Base-by-base conservation (phyloP, 768 basidiomycete species). In the Jaapia argillacea region DNA sequence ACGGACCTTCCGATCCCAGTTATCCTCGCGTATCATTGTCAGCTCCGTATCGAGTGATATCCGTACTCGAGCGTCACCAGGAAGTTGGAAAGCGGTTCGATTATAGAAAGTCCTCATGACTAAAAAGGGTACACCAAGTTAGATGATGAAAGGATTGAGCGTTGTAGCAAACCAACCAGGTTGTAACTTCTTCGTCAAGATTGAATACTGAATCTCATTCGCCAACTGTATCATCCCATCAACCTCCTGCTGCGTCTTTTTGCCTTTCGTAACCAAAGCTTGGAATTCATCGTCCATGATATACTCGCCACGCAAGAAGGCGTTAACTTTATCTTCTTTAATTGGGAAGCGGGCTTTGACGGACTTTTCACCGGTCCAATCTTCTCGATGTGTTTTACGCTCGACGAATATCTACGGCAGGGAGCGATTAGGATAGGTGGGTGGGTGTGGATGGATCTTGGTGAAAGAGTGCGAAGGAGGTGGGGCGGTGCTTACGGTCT, bases 341-440 rank as follows among this genome's bases (percentile, higher is more conserved):
- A 99, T 81, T 2, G 88, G 80, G 67, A 98, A 97, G 7, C 93
- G 85, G 12, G 92, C 87, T 63, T 97, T 99, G 58, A 98, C 93
- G 6, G 89, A 92, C 63, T 97, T 97, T 62, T 99, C 94, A 25
- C 96, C 96, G 1, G 94, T 98, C 96, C 96, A 99, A 57, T 99
- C 96, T 63, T 99, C 96, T 43, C 92, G 78, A 58, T 99, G 86
- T 0, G 86, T 90, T 63, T 90, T 90, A 33, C 86, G 83, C 63
- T 90, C 86, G 16, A 90, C 81, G 51, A 86, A 90, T 28, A 90
- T 86, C 82, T 87, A 52, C 5, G 16, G 28, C 28, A 33, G 16
- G 28, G 28, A n/a, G n/a, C n/a, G n/a, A n/a, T n/a, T n/a, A n/a
- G n/a, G n/a, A n/a, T n/a, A n/a, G n/a, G n/a, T n/a, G n/a, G n/a